These are phyloP conservation scores for Sedum album DNA, from an alignment of 164 flowering plant species.

Conservation along the genomic window DNA sequence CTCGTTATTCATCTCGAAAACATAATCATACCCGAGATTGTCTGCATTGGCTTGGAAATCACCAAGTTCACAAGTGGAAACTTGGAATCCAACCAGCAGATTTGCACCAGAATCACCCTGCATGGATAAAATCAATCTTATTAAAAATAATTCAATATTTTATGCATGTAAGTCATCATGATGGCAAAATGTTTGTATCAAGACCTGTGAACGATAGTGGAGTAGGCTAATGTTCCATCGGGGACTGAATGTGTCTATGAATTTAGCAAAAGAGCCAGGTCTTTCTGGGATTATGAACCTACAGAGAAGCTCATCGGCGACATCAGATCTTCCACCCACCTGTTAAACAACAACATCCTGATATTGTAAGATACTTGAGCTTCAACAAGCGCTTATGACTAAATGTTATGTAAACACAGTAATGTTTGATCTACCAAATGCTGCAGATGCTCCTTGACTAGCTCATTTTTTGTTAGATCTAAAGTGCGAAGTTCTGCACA, in stretches of 20 bases:
- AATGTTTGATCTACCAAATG: slow-evolving; percentile 8
- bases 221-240: slow-evolving; percentile 11
- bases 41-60: slow-evolving; percentile 6
- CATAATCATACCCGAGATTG: slow-evolving; percentile 7
- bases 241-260: slow-evolving; percentile 3
- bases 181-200: background rate
- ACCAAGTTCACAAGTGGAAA: slow-evolving; percentile 1
- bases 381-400: background rate
- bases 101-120: too few relatives aligned
- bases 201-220: slow-evolving; percentile 10
- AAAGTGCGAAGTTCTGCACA: background rate
- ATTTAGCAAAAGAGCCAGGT: slow-evolving; percentile 8
- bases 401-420: too few relatives aligned
- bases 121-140: background rate
- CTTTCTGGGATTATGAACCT: slow-evolving; percentile 9
- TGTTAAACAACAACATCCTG: background rate
- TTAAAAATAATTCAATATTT: background rate
- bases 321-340: slow-evolving; percentile 11
- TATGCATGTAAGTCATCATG: background rate
- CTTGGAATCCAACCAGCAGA: too few relatives aligned
- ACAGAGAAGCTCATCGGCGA: slow-evolving; percentile 10
- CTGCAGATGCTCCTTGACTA: too few relatives aligned
- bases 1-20: too few relatives aligned
- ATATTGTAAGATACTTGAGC: background rate
- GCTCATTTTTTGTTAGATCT: too few relatives aligned